Conservation (phyloP, 768 basidiomycete species). For the Boletus coccyginus region DNA sequence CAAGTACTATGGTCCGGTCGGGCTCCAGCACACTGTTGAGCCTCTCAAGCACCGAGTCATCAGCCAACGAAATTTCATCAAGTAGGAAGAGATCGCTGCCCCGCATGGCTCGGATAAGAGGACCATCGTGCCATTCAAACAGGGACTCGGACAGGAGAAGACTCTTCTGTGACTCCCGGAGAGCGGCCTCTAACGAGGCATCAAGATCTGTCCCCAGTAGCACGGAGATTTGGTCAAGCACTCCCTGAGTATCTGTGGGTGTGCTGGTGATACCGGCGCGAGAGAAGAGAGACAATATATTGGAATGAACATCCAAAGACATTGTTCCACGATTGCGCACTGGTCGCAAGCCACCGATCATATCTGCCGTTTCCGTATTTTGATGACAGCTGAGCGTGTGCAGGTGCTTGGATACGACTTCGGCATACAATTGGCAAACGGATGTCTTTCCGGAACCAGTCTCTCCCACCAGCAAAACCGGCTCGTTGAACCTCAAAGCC, state of each 20-base stretch:
- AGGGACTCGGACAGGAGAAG: slow-evolving; percentile 62
- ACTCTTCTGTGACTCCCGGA: slow-evolving; percentile 44
- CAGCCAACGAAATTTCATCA: slow-evolving; percentile 96
- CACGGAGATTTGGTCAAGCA: slow-evolving; percentile 25
- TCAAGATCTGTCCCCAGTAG: slow-evolving; percentile 30
- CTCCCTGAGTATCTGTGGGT: slow-evolving; percentile 22
- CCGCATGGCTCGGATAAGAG: slow-evolving; percentile 91
- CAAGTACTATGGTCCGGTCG: slow-evolving; percentile 81
- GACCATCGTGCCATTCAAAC: slow-evolving; percentile 97
- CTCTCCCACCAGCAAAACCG: slow-evolving; percentile 93
- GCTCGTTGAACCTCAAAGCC: slow-evolving; percentile 90
- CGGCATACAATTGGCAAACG: slow-evolving; percentile 86
- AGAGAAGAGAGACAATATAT: slow-evolving; percentile 41
- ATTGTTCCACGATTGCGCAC: slow-evolving; percentile 67
- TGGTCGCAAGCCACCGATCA: slow-evolving; percentile 91
- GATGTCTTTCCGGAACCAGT: slow-evolving; percentile 98
- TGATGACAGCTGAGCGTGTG: slow-evolving; percentile 91
- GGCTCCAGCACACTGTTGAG: slow-evolving; percentile 98
- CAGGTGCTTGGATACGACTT: slow-evolving; percentile 56
- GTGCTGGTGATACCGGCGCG: slow-evolving; percentile 36
- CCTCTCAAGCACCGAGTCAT: slow-evolving; percentile 96
- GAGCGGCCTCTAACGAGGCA: slow-evolving; percentile 25
- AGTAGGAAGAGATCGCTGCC: slow-evolving; percentile 82
- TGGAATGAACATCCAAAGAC: slow-evolving; percentile 48
- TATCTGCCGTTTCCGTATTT: slow-evolving; percentile 96